These are phyloP conservation scores for Termitomyces titanicus DNA, from an alignment of 768 basidiomycete species.

Conservation along the genomic window DNA sequence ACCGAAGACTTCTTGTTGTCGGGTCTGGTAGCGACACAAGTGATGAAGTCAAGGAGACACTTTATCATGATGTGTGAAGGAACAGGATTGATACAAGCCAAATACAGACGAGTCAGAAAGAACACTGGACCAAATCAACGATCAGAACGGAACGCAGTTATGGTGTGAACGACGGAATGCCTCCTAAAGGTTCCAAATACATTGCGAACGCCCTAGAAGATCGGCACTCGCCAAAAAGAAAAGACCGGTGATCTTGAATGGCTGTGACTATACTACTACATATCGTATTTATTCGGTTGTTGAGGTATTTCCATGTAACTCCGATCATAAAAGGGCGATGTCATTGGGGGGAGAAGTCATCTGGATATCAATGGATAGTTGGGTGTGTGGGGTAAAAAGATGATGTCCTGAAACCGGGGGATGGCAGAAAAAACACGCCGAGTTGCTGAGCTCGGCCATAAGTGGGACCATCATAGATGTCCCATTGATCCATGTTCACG, in stretches of 20 bases:
- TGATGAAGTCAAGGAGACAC: neutral
- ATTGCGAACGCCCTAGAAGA: constrained; percentile 1
- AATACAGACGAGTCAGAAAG: neutral
- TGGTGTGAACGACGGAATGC: neutral
- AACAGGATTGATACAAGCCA: neutral
- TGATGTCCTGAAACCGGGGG: constrained; percentile 10
- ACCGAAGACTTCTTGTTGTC: neutral
- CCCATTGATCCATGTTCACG: constrained; percentile 7
- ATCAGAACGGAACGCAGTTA: constrained; percentile 9
- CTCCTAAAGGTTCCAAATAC: neutral
- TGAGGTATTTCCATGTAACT: neutral
- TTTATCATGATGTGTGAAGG: neutral
- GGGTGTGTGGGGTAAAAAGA: neutral
- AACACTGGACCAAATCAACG: constrained; percentile 1
- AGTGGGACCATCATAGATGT: constrained; percentile 4
- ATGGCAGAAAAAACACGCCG: constrained; percentile 5
- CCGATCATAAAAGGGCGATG: neutral
- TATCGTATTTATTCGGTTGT: too few species aligned
- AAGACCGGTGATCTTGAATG: neutral
- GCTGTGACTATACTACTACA: neutral
- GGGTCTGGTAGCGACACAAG: neutral
- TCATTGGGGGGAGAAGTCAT: neutral
- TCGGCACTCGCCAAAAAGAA: neutral
- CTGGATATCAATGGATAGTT: neutral
- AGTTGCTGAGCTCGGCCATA: neutral